These are phyloP conservation scores for Neodidymelliopsis sp. DNA, from an alignment of 2,329 filamentous ascomycete genomes.

Conservation along the genomic window DNA sequence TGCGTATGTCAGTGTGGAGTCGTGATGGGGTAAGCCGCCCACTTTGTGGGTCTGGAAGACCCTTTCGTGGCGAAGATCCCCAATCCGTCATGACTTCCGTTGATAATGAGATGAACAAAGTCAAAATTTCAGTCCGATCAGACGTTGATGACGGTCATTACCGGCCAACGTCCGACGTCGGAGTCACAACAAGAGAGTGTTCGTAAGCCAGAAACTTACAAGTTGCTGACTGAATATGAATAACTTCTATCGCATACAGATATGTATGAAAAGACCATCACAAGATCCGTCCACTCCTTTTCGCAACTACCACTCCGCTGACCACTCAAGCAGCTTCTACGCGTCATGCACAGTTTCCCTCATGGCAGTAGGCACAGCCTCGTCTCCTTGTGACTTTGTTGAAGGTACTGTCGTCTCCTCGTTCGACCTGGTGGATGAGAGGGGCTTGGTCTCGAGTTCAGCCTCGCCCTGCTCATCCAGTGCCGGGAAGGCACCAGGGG, in stretches of 20 bases:
- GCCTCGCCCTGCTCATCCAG: slow-evolving; percentile 8
- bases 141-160: not conserved
- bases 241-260: slow-evolving; percentile 7
- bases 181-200: not conserved
- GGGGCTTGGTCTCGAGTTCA: not conserved
- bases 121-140: slow-evolving; percentile 6
- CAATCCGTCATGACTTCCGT: slow-evolving; percentile 2
- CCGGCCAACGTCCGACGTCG: not conserved
- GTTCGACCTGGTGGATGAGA: not conserved
- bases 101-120: slow-evolving; percentile 1
- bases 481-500: slow-evolving; percentile 32
- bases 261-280: not conserved
- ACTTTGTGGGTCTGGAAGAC: slow-evolving; percentile 9
- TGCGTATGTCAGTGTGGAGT: slow-evolving; percentile 9
- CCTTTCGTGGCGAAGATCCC: slow-evolving; percentile 14
- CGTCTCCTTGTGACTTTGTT: slow-evolving; percentile 12
- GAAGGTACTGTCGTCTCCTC: slow-evolving; percentile 8
- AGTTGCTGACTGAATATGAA: not conserved
- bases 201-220: not conserved
- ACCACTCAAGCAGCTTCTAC: not conserved
- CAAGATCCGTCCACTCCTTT: not conserved
- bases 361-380: slow-evolving; percentile 7
- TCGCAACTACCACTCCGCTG: not conserved
- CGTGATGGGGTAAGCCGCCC: slow-evolving; percentile 1
- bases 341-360: slow-evolving; percentile 11